Percentiles rank a stretch among this genome's conserved stretches.
These are phyloP conservation scores for Raffaelea ambrosiae DNA, from an alignment of 2,329 filamentous ascomycete species.

Conservation along the genomic window DNA sequence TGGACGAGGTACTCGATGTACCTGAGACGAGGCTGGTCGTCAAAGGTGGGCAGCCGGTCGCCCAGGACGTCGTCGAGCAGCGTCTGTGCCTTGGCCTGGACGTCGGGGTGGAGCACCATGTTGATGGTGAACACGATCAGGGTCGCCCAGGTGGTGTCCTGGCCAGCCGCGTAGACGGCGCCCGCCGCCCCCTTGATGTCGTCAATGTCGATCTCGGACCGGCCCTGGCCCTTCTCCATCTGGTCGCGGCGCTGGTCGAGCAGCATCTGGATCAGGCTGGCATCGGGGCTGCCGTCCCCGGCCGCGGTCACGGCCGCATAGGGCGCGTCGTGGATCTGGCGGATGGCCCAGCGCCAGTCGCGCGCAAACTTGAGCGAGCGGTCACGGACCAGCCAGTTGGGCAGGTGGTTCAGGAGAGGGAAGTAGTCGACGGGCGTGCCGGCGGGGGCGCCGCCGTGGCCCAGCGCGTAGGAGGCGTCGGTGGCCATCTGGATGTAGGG, in stretches of 20 bases:
- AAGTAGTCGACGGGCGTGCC: conserved; percentile 13
- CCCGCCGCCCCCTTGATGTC: conserved; percentile 24
- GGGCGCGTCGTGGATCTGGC: conserved; percentile 18
- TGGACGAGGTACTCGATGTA: conserved; percentile 34
- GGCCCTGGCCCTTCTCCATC: conserved; percentile 12
- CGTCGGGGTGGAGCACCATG: conserved; percentile 32
- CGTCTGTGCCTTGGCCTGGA: conserved; percentile 30
- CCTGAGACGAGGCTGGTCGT: conserved; percentile 28
- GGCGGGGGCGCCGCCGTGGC: conserved; percentile 10
- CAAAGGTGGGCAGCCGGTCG: conserved; percentile 27
- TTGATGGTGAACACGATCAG: conserved; percentile 36
- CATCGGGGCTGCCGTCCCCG: too few species aligned
- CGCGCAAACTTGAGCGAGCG: conserved; percentile 9
- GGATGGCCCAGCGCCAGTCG: conserved; percentile 7
- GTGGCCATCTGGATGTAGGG: conserved; percentile 30
- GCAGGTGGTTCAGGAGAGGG: conserved; percentile 10
- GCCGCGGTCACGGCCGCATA: conserved; percentile 14
- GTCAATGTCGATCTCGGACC: conserved; percentile 20
- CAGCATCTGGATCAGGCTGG: conserved; percentile 4
- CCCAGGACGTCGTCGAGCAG: conserved; percentile 35
- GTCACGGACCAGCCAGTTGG: conserved; percentile 8
- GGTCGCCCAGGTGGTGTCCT: conserved; percentile 33
- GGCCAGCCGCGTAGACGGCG: conserved; percentile 28
- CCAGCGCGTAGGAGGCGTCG: conserved; percentile 11
- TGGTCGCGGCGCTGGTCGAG: conserved; percentile 7